phyloP scores from a whole-genome alignment of 352 stramenopile species.

The Phytopythium ostracodes region DNA sequence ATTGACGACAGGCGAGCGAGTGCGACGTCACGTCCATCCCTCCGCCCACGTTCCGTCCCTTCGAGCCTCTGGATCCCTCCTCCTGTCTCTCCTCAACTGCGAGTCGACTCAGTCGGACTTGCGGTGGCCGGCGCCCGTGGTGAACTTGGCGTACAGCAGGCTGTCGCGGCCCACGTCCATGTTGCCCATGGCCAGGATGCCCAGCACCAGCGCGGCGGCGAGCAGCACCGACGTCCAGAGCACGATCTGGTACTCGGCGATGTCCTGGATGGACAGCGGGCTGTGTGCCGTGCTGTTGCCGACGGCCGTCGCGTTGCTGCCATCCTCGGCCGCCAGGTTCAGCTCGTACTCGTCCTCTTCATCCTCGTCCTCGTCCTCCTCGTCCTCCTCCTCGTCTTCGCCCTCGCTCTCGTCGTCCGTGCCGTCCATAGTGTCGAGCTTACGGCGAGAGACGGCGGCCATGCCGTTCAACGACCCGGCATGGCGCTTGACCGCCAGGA shows the following conservation, averaged over 20 bases:
- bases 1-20: too few species aligned
- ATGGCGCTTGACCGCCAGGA: constrained; percentile 24
- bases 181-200: constrained; percentile 56
- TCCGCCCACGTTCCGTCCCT: neutral
- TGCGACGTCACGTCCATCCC: too few species aligned
- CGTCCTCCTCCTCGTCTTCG: constrained; percentile 11
- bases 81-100: too few species aligned
- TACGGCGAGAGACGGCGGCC: constrained; percentile 22
- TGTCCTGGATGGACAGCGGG: constrained; percentile 47
- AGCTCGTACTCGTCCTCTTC: constrained; percentile 12
- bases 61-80: too few species aligned
- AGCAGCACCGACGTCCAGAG: constrained; percentile 76
- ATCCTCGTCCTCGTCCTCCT: constrained; percentile 9
- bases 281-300: constrained; percentile 24
- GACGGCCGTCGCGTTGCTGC: constrained; percentile 9
- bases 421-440: neutral
- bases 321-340: constrained; percentile 17
- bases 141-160: constrained; percentile 86
- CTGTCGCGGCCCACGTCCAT: constrained; percentile 77
- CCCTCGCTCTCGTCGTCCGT: constrained; percentile 2
- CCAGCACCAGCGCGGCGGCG: constrained; percentile 37
- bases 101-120: constrained; percentile 43
- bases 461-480: constrained; percentile 13
- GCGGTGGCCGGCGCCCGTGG: constrained; percentile 40
- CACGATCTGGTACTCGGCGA: constrained; percentile 79